phyloP scores from a whole-genome alignment of 306 rosid species.

The Dalbergia oliveri region DNA sequence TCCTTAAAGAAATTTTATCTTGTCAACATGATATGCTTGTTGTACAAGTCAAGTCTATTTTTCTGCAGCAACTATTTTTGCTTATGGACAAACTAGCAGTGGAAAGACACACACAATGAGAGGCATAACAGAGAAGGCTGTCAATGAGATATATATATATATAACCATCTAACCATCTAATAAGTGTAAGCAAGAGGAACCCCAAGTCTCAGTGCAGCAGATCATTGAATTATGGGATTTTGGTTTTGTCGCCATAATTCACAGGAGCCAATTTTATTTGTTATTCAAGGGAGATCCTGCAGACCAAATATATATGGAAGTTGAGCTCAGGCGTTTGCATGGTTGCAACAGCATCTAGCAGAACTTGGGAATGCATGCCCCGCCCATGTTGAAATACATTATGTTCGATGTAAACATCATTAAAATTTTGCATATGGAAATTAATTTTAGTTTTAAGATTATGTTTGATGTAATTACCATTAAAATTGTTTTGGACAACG shows the following conservation, averaged over 20 bases:
- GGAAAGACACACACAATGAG: conserved; percentile 99
- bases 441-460: conserved; percentile 18
- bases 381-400: conserved; percentile 67
- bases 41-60: neutral
- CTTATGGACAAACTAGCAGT: conserved; percentile 99
- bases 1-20: no score
- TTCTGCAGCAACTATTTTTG: conserved; percentile 88
- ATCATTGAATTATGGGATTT: conserved; percentile 94
- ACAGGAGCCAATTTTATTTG: conserved; percentile 92
- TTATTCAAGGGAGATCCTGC: conserved; percentile 95
- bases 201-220: conserved; percentile 75
- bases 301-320: conserved; percentile 97
- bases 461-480: neutral
- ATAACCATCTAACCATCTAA: conserved; percentile 79
- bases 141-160: conserved; percentile 84
- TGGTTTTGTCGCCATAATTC: conserved; percentile 92
- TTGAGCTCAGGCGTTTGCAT: conserved; percentile 92
- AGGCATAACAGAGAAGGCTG: conserved; percentile 99
- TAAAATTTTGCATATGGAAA: conserved; percentile 59
- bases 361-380: conserved; percentile 94
- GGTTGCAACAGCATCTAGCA: conserved; percentile 93
- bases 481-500: conserved; percentile 40
- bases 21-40: no score
- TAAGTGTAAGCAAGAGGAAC: conserved; percentile 69
- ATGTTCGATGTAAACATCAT: conserved; percentile 45